Conservation (phyloP, 805 yeast genomes). For the Candida boleticola region DNA sequence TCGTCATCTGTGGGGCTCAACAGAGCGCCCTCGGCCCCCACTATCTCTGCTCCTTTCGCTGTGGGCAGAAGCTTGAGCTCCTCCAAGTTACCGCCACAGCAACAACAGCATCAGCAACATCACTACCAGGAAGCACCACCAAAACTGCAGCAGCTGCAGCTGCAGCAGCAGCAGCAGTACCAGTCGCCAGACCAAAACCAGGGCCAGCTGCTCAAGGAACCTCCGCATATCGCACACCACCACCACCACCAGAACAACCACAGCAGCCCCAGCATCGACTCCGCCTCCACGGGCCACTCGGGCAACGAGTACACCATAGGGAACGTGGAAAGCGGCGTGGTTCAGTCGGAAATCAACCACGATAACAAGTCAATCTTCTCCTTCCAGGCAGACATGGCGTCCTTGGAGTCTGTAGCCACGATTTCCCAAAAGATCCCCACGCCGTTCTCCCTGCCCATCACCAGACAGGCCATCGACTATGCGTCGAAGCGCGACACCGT, state of each 20-base stretch:
- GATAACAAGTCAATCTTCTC: constrained; percentile 23
- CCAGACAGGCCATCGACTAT: neutral
- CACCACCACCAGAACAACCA: too few species aligned
- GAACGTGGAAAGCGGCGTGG: constrained; percentile 1
- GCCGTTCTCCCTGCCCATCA: constrained; percentile 2
- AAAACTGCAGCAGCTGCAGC: constrained; percentile 2
- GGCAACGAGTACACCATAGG: constrained; percentile 4
- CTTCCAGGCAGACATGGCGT: constrained; percentile 21
- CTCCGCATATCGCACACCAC: too few species aligned
- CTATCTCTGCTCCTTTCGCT: too few species aligned
- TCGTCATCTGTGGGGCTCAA: neutral
- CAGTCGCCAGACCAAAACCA: too few species aligned
- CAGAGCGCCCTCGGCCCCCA: constrained; percentile 4
- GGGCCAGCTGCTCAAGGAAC: too few species aligned
- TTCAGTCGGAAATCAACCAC: constrained; percentile 2
- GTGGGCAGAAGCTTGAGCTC: too few species aligned
- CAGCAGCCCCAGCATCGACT: too few species aligned
- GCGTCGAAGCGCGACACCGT: constrained; percentile 2
- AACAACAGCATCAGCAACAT: neutral
- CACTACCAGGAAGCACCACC: neutral
- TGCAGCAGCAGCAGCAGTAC: neutral
- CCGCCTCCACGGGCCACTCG: neutral
- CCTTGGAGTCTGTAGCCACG: constrained; percentile 5
- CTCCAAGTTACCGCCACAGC: too few species aligned
- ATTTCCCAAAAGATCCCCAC: constrained; percentile 1